A percentile compares a stretch with the other conserved stretches of the same genome.
Conservation (phyloP, 2,329 filamentous ascomycete species). For the Amesomyces nigricolor region DNA sequence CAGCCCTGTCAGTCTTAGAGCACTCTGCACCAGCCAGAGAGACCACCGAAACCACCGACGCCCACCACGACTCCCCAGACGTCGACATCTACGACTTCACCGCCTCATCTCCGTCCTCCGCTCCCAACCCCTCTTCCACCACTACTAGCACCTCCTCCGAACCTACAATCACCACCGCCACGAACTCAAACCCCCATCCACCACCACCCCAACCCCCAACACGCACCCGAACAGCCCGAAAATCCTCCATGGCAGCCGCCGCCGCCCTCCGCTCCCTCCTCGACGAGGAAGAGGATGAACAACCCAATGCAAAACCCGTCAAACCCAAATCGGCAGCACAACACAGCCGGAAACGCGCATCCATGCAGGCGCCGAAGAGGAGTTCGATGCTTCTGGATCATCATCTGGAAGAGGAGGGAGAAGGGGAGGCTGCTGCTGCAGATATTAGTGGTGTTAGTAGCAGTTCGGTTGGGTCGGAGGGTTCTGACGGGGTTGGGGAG, state of each 20-base stretch:
- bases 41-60: not conserved
- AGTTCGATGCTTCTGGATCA: conserved; percentile 16
- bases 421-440: conserved; percentile 20
- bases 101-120: conserved; percentile 39
- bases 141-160: conserved; percentile 26
- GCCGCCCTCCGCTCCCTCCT: conserved; percentile 22
- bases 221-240: conserved; percentile 6
- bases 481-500: conserved; percentile 16
- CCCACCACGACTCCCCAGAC: not conserved
- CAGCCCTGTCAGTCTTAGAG: not conserved
- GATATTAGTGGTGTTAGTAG: conserved; percentile 20
- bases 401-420: conserved; percentile 22
- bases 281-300: conserved; percentile 26
- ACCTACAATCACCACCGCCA: conserved; percentile 30
- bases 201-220: not conserved
- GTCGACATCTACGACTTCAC: conserved; percentile 53
- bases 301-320: too few relatives aligned
- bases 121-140: not conserved
- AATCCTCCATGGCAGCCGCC: conserved; percentile 20
- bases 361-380: conserved; percentile 37
- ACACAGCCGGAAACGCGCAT: conserved; percentile 35
- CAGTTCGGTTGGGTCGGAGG: conserved; percentile 24
- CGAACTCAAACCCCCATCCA: not conserved
- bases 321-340: not conserved
- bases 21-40: not conserved